Percentiles rank a stretch among this genome's conserved stretches.
phyloP scores from a whole-genome alignment of 768 basidiomycete species.

The Psilocybe tampanensis region DNA sequence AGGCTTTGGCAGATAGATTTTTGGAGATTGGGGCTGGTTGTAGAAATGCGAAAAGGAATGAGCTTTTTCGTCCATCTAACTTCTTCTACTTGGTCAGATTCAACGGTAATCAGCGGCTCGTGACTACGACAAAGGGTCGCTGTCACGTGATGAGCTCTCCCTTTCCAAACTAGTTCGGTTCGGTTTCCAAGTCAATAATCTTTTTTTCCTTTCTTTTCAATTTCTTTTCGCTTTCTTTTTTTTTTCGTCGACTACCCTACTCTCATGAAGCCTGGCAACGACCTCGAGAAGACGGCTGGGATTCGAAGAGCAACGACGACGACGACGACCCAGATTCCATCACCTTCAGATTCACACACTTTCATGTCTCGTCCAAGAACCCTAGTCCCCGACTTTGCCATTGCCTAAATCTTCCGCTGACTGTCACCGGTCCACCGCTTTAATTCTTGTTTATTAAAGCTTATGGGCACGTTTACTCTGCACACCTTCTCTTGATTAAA shows the following conservation, averaged over 20 bases:
- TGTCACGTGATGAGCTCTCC: too few relatives aligned
- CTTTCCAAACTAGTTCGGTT: constrained; percentile 11
- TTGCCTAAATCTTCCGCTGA: constrained; percentile 6
- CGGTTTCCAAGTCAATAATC: constrained; percentile 6
- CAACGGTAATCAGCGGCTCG: constrained; percentile 25
- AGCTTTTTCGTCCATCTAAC: constrained; percentile 29
- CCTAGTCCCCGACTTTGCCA: background rate
- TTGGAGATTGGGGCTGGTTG: constrained; percentile 28
- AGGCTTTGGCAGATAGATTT: constrained; percentile 29
- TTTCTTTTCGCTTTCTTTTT: too few relatives aligned
- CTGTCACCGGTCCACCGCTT: background rate
- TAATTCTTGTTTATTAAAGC: background rate
- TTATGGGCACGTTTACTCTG: background rate
- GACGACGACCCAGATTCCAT: background rate
- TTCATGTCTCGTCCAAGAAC: background rate
- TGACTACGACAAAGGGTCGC: constrained; percentile 12
- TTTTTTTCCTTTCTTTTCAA: background rate
- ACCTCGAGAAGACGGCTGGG: background rate
- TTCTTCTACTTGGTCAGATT: constrained; percentile 22
- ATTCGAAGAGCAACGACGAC: background rate
- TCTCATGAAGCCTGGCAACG: background rate
- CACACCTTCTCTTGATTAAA: background rate
- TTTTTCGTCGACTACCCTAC: background rate
- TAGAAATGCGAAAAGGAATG: constrained; percentile 30
- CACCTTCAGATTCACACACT: background rate